phyloP scores from a whole-genome alignment of 208 protist species.

The Histomonas meleagridis region DNA sequence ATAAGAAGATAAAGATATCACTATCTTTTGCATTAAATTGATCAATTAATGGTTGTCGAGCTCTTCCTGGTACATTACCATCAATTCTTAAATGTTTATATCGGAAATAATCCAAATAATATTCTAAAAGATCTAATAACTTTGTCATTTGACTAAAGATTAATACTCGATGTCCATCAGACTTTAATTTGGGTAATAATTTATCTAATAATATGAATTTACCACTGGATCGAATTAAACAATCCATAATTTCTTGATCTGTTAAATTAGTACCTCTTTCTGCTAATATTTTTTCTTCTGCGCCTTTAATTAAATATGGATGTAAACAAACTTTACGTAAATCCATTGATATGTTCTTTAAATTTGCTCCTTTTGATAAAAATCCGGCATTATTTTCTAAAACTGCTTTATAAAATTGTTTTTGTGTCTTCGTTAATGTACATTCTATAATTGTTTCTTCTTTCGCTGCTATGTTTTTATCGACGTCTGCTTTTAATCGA shows the following conservation, averaged over 20 bases:
- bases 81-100: conserved; percentile 64
- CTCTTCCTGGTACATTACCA: conserved; percentile 39
- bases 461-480: conserved; percentile 72
- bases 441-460: conserved; percentile 59
- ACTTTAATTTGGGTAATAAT: conserved; percentile 64
- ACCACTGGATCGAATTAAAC: conserved; percentile 64
- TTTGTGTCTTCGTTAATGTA: conserved; percentile 56
- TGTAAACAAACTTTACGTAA: conserved; percentile 74
- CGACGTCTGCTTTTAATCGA: conserved; percentile 79
- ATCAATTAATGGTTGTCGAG: conserved; percentile 47
- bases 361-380: background rate
- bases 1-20: conserved; percentile 57
- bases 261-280: background rate
- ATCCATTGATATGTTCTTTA: conserved; percentile 57
- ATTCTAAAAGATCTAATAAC: conserved; percentile 49
- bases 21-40: conserved; percentile 42
- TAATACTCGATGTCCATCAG: conserved; percentile 70
- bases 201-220: conserved; percentile 57
- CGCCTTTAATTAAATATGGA: conserved; percentile 52
- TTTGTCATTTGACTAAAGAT: conserved; percentile 80
- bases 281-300: conserved; percentile 12
- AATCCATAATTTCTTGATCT: background rate
- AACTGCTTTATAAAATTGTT: conserved; percentile 60
- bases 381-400: conserved; percentile 47
- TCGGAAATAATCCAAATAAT: conserved; percentile 62